Conservation (phyloP, 768 basidiomycete genomes). For the Daedaleopsis sinensis region DNA sequence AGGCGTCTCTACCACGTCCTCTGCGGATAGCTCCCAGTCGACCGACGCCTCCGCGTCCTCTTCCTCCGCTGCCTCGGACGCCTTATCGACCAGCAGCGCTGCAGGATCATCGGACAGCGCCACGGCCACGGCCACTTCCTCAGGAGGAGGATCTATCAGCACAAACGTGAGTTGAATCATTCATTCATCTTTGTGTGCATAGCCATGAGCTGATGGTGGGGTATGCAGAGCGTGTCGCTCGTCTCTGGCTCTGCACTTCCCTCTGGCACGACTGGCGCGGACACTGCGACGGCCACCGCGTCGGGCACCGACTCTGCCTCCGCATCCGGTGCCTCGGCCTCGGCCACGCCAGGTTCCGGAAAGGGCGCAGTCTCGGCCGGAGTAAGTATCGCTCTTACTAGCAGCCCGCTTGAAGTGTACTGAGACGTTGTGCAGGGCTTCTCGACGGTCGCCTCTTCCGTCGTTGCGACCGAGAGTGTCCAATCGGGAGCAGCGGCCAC, state of each 20-base stretch:
- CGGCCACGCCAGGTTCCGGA: slow-evolving; percentile 3
- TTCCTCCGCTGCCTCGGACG: slow-evolving; percentile 26
- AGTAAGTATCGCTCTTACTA: neutral
- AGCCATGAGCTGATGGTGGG: neutral
- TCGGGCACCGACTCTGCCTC: slow-evolving; percentile 6
- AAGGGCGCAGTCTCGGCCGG: slow-evolving; percentile 20
- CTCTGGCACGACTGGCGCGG: slow-evolving; percentile 17
- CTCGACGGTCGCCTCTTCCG: slow-evolving; percentile 13
- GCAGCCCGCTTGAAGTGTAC: neutral
- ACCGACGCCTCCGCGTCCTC: slow-evolving; percentile 17
- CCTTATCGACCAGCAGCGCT: neutral
- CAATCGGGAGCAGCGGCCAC: slow-evolving; percentile 16
- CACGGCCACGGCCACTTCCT: slow-evolving; percentile 23
- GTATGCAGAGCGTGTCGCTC: neutral
- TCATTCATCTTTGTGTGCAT: neutral
- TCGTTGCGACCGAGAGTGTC: slow-evolving; percentile 7
- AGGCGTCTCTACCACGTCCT: slow-evolving; percentile 4
- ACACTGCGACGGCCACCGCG: slow-evolving; percentile 23
- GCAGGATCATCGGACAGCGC: slow-evolving; percentile 21
- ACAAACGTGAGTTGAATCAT: neutral
- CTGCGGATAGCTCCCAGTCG: neutral
- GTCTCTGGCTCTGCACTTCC: slow-evolving; percentile 15
- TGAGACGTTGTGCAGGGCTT: slow-evolving; percentile 4
- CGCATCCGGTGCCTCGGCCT: slow-evolving; percentile 16
- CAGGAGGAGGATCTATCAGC: slow-evolving; percentile 1